Conservation (phyloP, 2,329 filamentous ascomycete genomes). For the Chrysoporthe austroafricana region DNA sequence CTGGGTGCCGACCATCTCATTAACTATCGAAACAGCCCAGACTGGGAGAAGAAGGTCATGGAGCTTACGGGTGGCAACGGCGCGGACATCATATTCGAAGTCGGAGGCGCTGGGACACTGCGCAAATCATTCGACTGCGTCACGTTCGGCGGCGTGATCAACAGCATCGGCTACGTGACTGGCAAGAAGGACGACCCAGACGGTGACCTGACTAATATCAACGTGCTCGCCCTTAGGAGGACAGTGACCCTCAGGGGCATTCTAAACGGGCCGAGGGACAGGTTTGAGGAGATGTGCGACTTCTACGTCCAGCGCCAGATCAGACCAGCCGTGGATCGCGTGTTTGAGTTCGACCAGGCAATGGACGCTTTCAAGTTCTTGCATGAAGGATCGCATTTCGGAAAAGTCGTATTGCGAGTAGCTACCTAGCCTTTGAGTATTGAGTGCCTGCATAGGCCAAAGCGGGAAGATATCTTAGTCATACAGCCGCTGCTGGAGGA, state of each 20-base stretch:
- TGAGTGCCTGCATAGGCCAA: too few relatives aligned
- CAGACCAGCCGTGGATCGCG: constrained; percentile 46
- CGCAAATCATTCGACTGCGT: constrained; percentile 56
- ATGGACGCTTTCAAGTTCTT: constrained; percentile 53
- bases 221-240: constrained; percentile 47
- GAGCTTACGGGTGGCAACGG: constrained; percentile 49
- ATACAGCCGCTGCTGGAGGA: too few relatives aligned
- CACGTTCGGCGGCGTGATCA: constrained; percentile 59
- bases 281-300: constrained; percentile 36
- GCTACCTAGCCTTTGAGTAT: not conserved
- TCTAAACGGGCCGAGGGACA: constrained; percentile 60
- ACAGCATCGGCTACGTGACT: constrained; percentile 45
- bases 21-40: constrained; percentile 57
- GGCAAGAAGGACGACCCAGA: constrained; percentile 51
- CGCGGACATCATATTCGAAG: constrained; percentile 60
- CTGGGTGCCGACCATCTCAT: constrained; percentile 57
- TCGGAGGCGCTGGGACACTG: constrained; percentile 56
- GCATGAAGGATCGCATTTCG: constrained; percentile 55
- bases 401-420: constrained; percentile 51
- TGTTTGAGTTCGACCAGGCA: constrained; percentile 47
- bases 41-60: constrained; percentile 56
- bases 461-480: too few relatives aligned
- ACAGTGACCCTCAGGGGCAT: constrained; percentile 51
- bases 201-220: constrained; percentile 57
- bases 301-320: constrained; percentile 43